A percentile compares a stretch with the other conserved stretches of the same genome.
Evolutionary conservation across 352 stramenopile species (phyloP).

Genomic region (Phytophthora lateralis): DNA sequence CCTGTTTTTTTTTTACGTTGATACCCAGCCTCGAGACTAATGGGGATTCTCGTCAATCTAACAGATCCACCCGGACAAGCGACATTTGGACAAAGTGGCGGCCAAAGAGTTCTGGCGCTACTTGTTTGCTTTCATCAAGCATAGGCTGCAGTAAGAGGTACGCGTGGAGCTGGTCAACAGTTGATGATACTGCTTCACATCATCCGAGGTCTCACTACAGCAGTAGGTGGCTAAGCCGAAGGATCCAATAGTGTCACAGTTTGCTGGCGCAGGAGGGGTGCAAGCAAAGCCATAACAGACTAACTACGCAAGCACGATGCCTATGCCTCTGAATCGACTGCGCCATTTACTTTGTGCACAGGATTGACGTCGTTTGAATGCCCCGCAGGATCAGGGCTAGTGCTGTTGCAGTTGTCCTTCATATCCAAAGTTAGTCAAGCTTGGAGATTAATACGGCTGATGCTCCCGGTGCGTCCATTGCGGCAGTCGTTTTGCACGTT

Average conservation of each 20-base stretch:
- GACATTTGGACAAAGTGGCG: constrained; percentile 91
- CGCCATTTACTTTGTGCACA: background rate
- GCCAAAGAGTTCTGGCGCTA: constrained; percentile 92
- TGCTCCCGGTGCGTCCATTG: constrained; percentile 7
- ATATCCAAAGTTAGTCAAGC: background rate
- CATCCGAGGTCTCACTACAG: background rate
- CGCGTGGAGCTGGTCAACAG: background rate
- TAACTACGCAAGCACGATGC: constrained; percentile 8
- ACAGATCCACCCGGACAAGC: constrained; percentile 90
- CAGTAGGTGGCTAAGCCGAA: constrained; percentile 1
- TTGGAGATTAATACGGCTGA: constrained; percentile 15
- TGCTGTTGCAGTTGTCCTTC: constrained; percentile 1
- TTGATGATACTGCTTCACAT: constrained; percentile 1
- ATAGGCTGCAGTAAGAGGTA: constrained; percentile 71
- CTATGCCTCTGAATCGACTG: constrained; percentile 1
- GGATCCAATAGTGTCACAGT: background rate
- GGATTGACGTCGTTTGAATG: too few species aligned
- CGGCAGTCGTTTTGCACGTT: constrained; percentile 4
- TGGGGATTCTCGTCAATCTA: background rate
- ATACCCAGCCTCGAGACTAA: constrained; percentile 1
- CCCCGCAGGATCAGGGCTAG: background rate
- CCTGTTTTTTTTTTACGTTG: background rate
- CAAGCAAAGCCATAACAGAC: constrained; percentile 9
- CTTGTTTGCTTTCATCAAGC: constrained; percentile 87
- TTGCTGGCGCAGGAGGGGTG: background rate